These are phyloP conservation scores for Eragrostis nindensis DNA, from an alignment of 176 grass and related monocot species.

Conservation along the genomic window DNA sequence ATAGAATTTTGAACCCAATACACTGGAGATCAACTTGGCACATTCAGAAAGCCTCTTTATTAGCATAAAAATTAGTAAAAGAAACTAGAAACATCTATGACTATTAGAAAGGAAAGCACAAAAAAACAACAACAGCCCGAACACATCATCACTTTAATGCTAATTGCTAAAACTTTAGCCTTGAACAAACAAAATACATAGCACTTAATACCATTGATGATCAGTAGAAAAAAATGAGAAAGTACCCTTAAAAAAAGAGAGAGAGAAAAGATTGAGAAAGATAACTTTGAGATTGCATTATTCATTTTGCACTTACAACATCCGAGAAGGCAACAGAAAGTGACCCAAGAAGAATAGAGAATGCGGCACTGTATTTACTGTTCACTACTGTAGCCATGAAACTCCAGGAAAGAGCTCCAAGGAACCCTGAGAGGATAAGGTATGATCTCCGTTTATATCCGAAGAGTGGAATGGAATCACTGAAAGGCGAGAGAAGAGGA, in stretches of 20 bases:
- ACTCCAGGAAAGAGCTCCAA: slow-evolving; percentile 96
- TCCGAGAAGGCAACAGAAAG: slow-evolving; percentile 99
- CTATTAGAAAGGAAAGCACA: slow-evolving; percentile 1
- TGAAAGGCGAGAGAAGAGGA: slow-evolving; percentile 50
- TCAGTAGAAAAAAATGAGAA: slow-evolving; percentile 12
- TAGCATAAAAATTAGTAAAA: background rate
- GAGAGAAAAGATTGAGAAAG: background rate
- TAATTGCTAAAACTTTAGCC: background rate
- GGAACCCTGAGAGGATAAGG: slow-evolving; percentile 91
- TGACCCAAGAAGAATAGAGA: slow-evolving; percentile 93
- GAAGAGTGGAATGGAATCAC: slow-evolving; percentile 98
- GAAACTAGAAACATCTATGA: background rate
- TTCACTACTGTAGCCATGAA: slow-evolving; percentile 90
- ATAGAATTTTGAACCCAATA: background rate
- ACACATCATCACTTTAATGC: slow-evolving; percentile 15
- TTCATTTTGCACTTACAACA: slow-evolving; percentile 71
- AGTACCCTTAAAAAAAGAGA: no score
- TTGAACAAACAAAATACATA: background rate
- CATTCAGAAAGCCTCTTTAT: background rate
- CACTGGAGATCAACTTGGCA: slow-evolving; percentile 7
- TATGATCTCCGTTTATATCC: slow-evolving; percentile 98
- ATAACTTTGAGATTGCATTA: slow-evolving; percentile 28
- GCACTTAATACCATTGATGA: background rate
- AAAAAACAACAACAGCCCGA: slow-evolving; percentile 9
- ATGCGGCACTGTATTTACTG: slow-evolving; percentile 83